phyloP scores from a whole-genome alignment of 371 early-diverging fungal species.

The Actinomortierella wolfii region DNA sequence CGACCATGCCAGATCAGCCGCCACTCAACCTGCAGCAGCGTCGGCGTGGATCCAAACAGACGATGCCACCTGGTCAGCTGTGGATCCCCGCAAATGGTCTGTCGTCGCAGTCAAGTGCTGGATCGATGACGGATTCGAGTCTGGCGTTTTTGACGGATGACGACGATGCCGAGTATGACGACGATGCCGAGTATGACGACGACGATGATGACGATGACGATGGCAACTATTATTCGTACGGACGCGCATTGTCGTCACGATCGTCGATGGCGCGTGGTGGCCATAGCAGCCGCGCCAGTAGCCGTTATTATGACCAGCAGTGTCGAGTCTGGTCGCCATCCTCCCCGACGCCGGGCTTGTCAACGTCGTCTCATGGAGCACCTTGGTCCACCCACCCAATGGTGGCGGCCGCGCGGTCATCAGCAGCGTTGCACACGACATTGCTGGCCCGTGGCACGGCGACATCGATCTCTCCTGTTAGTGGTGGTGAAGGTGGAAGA shows the following conservation, averaged over 20 bases:
- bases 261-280: conserved; percentile 4
- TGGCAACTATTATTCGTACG: no score
- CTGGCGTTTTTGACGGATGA: no score
- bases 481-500: conserved; percentile 9
- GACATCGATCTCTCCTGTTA: conserved; percentile 11
- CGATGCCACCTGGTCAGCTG: no score
- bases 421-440: conserved; percentile 36
- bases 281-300: neutral
- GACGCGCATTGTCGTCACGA: no score
- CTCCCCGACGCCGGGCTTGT: conserved; percentile 7
- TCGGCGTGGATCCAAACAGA: neutral
- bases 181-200: no score
- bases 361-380: conserved; percentile 21
- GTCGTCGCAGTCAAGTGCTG: no score
- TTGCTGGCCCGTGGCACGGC: conserved; percentile 32
- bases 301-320: conserved; percentile 1
- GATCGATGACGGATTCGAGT: no score
- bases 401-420: conserved; percentile 28
- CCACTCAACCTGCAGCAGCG: conserved; percentile 2
- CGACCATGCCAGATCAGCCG: neutral
- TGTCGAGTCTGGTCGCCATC: conserved; percentile 24
- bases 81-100: no score
- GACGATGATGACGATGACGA: no score
- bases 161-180: no score
- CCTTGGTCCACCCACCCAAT: conserved; percentile 12